phyloP scores from a whole-genome alignment of 1,284 basidiomycete species.

The Vanrija sp. region DNA sequence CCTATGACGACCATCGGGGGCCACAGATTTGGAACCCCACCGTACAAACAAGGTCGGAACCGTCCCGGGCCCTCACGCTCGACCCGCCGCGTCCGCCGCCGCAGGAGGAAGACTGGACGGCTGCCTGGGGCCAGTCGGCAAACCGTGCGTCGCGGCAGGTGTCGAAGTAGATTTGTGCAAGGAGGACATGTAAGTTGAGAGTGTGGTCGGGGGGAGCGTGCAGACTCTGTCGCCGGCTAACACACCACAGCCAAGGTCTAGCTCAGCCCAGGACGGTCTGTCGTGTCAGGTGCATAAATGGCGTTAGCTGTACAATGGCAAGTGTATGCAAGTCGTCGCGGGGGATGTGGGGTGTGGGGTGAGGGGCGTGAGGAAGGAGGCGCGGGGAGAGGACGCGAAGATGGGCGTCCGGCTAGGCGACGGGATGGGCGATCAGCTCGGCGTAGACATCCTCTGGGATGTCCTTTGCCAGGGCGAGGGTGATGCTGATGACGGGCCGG shows the following conservation, averaged over 20 bases:
- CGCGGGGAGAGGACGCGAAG: background rate
- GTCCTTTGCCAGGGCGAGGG: conserved; percentile 86
- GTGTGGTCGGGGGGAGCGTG: too few species aligned
- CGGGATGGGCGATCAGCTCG: conserved; percentile 79
- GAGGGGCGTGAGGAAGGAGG: background rate
- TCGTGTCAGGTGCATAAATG: conserved; percentile 1
- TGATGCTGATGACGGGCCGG: conserved; percentile 79
- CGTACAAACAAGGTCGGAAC: too few species aligned
- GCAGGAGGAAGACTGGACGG: background rate
- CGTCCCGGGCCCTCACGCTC: too few species aligned
- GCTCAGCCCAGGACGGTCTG: too few species aligned
- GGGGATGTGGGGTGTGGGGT: background rate
- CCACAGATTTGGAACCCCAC: too few species aligned
- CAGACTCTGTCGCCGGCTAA: too few species aligned
- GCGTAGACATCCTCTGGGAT: conserved; percentile 83
- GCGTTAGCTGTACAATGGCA: background rate
- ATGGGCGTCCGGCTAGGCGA: background rate
- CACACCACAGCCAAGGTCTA: too few species aligned
- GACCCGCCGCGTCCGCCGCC: too few species aligned
- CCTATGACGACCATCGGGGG: background rate
- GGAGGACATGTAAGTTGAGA: too few species aligned
- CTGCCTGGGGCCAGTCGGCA: background rate
- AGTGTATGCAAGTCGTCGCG: background rate
- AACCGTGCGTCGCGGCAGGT: background rate
- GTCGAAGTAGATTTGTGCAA: background rate